Percentiles rank a stretch among this genome's conserved stretches.
Evolutionary conservation across 2,329 filamentous ascomycete genomes (phyloP).

Genomic region (Cadophora luteo-olivacea): DNA sequence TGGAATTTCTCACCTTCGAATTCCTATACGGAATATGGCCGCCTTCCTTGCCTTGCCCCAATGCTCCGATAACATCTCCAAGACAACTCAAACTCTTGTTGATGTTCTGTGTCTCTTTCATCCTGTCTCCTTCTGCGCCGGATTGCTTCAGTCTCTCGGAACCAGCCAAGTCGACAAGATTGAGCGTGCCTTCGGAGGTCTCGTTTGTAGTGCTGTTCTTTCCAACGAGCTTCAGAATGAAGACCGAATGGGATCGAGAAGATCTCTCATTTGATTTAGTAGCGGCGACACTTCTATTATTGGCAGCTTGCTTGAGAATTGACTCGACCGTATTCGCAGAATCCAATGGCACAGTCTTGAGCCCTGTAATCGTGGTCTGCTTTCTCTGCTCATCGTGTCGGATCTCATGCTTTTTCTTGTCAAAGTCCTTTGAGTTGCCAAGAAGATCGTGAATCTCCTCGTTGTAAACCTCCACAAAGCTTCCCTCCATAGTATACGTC

Average conservation of each 20-base stretch:
- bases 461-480: constrained; percentile 98
- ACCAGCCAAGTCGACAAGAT: constrained; percentile 93
- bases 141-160: constrained; percentile 90
- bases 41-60: constrained; percentile 81
- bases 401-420: constrained; percentile 87
- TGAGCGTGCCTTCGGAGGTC: constrained; percentile 89
- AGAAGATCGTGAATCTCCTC: constrained; percentile 94
- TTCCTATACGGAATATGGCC: constrained; percentile 93
- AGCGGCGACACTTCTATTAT: constrained; percentile 89
- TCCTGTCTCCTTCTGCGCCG: constrained; percentile 82
- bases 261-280: constrained; percentile 98
- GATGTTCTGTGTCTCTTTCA: constrained; percentile 96
- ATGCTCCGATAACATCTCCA: constrained; percentile 90
- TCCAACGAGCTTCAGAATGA: constrained; percentile 83
- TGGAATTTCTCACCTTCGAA: constrained; percentile 71
- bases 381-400: constrained; percentile 83
- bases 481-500: constrained; percentile 92
- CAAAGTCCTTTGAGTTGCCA: constrained; percentile 71
- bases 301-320: constrained; percentile 80
- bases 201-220: constrained; percentile 77
- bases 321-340: constrained; percentile 80
- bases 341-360: constrained; percentile 77
- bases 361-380: constrained; percentile 82
- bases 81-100: constrained; percentile 93
- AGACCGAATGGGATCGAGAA: constrained; percentile 93